These are phyloP conservation scores for Cenchrus fungigraminus DNA, from an alignment of 176 grass and related monocot species.

Conservation along the genomic window DNA sequence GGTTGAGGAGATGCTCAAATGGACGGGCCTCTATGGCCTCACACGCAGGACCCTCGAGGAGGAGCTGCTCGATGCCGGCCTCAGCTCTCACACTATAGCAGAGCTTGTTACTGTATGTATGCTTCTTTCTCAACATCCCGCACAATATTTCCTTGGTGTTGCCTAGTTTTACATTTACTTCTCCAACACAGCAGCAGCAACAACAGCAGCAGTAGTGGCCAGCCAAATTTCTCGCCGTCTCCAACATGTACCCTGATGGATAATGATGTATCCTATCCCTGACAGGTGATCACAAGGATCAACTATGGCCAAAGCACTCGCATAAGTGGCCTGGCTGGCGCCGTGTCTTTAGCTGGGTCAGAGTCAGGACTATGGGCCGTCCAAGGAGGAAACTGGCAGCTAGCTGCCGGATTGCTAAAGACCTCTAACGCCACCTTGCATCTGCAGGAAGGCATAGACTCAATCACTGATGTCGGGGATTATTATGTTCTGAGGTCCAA, in stretches of 20 bases:
- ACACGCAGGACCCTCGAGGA: conserved; percentile 76
- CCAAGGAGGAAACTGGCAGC: conserved; percentile 79
- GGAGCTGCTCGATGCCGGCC: conserved; percentile 60
- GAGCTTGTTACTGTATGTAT: conserved; percentile 85
- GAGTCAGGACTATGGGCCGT: conserved; percentile 84
- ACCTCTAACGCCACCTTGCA: conserved; percentile 70
- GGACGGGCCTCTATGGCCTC: conserved; percentile 67
- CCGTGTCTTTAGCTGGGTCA: conserved; percentile 85
- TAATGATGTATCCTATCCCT: neutral
- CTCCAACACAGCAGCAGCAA: neutral
- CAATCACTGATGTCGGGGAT: conserved; percentile 61
- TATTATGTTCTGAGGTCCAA: conserved; percentile 77
- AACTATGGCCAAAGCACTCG: conserved; percentile 82
- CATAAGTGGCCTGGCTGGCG: conserved; percentile 84
- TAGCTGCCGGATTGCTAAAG: conserved; percentile 75
- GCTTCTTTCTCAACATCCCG: neutral
- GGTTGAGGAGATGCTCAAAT: conserved; percentile 93
- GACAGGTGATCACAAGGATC: conserved; percentile 91
- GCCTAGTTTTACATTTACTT: neutral
- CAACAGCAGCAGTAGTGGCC: too few relatives aligned
- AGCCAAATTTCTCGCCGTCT: neutral
- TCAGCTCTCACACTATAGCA: conserved; percentile 66
- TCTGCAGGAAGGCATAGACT: conserved; percentile 80
- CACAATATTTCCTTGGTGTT: too few relatives aligned
- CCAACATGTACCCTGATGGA: neutral